A percentile compares a stretch with the other conserved stretches of the same genome.
Conservation (phyloP, 192 early-diverging fungal species). For the Coemansia sp. region DNA sequence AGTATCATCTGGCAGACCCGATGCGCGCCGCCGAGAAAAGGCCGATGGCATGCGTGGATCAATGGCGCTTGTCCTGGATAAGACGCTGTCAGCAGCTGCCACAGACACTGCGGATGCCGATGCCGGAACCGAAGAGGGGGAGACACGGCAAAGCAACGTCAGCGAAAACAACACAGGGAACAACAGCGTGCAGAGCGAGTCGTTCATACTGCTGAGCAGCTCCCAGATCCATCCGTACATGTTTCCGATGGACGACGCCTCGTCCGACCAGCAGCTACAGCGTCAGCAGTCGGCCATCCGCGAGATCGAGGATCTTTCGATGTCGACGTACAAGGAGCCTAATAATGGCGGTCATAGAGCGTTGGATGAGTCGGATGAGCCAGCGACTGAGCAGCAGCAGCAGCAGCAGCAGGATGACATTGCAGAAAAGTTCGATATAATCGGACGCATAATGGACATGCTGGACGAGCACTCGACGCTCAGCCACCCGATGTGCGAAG, state of each 20-base stretch:
- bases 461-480: slow-evolving; percentile 73
- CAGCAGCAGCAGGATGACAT: slow-evolving; percentile 21
- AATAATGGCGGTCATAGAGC: background rate
- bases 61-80: slow-evolving; percentile 30
- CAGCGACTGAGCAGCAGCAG: background rate
- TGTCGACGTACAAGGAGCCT: background rate
- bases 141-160: background rate
- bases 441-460: slow-evolving; percentile 72
- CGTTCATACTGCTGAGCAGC: slow-evolving; percentile 48
- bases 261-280: background rate
- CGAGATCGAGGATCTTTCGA: background rate
- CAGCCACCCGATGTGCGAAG: slow-evolving; percentile 85
- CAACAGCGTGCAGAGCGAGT: slow-evolving; percentile 38
- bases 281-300: slow-evolving; percentile 1
- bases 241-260: slow-evolving; percentile 4
- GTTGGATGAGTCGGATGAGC: background rate
- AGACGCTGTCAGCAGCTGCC: background rate
- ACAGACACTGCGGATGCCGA: background rate
- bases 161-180: slow-evolving; percentile 1
- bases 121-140: too few species aligned
- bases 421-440: slow-evolving; percentile 31
- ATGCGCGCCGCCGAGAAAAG: background rate
- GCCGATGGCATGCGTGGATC: slow-evolving; percentile 33
- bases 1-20: background rate
- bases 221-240: slow-evolving; percentile 32